A percentile compares a stretch with the other conserved stretches of the same genome.
These are phyloP conservation scores for Schizothecium vesticola DNA, from an alignment of 495 filamentous ascomycete genomes.

Conservation along the genomic window DNA sequence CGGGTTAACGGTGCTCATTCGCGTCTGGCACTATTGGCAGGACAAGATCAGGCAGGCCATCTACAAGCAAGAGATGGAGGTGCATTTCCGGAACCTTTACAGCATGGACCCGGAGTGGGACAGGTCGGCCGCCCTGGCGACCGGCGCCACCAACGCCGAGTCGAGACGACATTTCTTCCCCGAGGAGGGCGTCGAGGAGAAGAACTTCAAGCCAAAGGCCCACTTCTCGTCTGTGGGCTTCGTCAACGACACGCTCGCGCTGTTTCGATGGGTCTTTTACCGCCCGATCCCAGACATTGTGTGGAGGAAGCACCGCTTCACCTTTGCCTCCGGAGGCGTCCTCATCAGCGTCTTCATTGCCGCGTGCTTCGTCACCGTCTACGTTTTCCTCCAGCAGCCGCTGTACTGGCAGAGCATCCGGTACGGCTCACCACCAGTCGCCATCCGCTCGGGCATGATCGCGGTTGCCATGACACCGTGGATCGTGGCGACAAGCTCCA, in stretches of 20 bases:
- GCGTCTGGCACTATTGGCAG: slow-evolving; percentile 78
- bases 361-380: slow-evolving; percentile 67
- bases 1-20: slow-evolving; percentile 54
- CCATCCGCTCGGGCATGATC: slow-evolving; percentile 88
- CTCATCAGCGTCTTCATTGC: slow-evolving; percentile 58
- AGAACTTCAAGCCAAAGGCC: slow-evolving; percentile 55
- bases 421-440: slow-evolving; percentile 82
- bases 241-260: slow-evolving; percentile 67
- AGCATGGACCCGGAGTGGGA: slow-evolving; percentile 56
- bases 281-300: slow-evolving; percentile 66
- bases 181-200: slow-evolving; percentile 44
- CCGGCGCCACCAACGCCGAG: slow-evolving; percentile 49
- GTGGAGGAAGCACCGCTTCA: slow-evolving; percentile 57
- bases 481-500: slow-evolving; percentile 85
- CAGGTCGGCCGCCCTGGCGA: slow-evolving; percentile 61
- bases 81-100: slow-evolving; percentile 50
- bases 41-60: slow-evolving; percentile 82
- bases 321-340: slow-evolving; percentile 72
- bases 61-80: slow-evolving; percentile 66
- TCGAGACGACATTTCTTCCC: slow-evolving; percentile 67
- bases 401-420: slow-evolving; percentile 77
- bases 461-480: slow-evolving; percentile 91
- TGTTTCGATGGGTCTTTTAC: slow-evolving; percentile 82
- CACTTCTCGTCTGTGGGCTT: slow-evolving; percentile 63
- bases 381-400: slow-evolving; percentile 77